phyloP scores from a whole-genome alignment of 805 yeast species.

The Suhomyces tanzawaensis region DNA sequence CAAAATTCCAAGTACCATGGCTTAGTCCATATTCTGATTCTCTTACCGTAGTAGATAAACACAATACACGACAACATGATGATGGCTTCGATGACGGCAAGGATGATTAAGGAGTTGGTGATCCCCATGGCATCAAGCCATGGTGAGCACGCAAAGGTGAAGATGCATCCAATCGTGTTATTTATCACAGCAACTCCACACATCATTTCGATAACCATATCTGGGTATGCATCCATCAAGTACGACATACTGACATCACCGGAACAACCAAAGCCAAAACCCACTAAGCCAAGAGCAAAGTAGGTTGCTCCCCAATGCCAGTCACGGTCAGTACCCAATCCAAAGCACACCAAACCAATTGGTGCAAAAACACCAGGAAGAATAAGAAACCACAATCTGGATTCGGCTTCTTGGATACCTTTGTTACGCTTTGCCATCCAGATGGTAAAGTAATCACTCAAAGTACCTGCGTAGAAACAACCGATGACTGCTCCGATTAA shows the following conservation, averaged over 20 bases:
- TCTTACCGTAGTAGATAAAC: conserved; percentile 58
- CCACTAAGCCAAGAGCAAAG: conserved; percentile 61
- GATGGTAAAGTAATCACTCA: conserved; percentile 59
- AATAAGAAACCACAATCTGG: conserved; percentile 55
- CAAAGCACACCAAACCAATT: conserved; percentile 61
- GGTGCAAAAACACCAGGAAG: conserved; percentile 59
- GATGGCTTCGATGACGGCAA: conserved; percentile 59
- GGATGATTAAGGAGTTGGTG: conserved; percentile 56
- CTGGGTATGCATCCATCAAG: conserved; percentile 67
- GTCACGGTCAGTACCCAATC: conserved; percentile 58
- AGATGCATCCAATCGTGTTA: conserved; percentile 62
- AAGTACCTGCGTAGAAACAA: conserved; percentile 59
- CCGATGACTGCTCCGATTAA: conserved; percentile 65
- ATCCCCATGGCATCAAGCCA: conserved; percentile 60
- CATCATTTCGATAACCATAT: conserved; percentile 69
- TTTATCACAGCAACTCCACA: conserved; percentile 65
- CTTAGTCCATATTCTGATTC: conserved; percentile 57
- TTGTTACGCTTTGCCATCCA: conserved; percentile 59
- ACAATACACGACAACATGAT: conserved; percentile 58
- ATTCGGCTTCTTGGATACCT: conserved; percentile 66
- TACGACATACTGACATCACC: conserved; percentile 71
- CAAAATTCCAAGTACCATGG: conserved; percentile 52
- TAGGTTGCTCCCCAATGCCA: conserved; percentile 56
- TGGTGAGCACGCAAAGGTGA: conserved; percentile 62
- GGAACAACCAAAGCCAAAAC: conserved; percentile 67